Base-by-base conservation (phyloP, 2,329 filamentous ascomycete genomes). In the Fusarium decemcellulare region DNA sequence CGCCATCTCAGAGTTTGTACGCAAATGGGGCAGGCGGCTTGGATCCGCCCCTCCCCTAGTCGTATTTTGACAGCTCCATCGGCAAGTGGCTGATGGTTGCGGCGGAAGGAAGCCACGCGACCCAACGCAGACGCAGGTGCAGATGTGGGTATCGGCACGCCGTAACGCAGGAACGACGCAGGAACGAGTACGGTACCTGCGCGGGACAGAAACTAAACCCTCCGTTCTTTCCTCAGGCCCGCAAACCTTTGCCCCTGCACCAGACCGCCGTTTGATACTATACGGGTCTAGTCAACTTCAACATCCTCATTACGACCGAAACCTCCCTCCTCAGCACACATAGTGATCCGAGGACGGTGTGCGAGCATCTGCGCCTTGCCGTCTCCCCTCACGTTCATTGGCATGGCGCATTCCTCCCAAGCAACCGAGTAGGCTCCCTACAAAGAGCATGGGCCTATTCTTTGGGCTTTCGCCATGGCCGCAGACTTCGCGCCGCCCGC, bases 1-100 rank as follows among this genome's bases (percentile, higher is more conserved):
- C 9, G 15, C n/a, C 6, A 57, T 65, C 34, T 42, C 14, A 18
- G 43, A 27, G 40, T 58, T 39, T 58, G 34, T 29, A 56, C 46
- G 54, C 66, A 67, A 70, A 65, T 59, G 54, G 50, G 69, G 68
- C 30, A 71, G 59, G 69, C 42, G 59, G 61, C 47, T 43, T 55
- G 39, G 27, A 47, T 42, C 55, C 36, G 58, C 47, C 47, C 55
- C 62, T 59, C 40, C 52, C 18, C 30, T 59, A 52, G 62, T 60
- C 23, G 44, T 39, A 55, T 29, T 55, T 54, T 66, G 68, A 59
- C 61, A 69, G 51, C 36, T 71, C 39, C 32, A 43, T 39, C 53
- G 50, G 55, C 46, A 27, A 34, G 59, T 61, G 59, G 67, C 67
- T 67, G 65, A 55, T 44, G 59, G 23, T 46, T 71, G 55, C 68